Conservation (phyloP, 1,139 yeast species). For the Lodderomyces theae region DNA sequence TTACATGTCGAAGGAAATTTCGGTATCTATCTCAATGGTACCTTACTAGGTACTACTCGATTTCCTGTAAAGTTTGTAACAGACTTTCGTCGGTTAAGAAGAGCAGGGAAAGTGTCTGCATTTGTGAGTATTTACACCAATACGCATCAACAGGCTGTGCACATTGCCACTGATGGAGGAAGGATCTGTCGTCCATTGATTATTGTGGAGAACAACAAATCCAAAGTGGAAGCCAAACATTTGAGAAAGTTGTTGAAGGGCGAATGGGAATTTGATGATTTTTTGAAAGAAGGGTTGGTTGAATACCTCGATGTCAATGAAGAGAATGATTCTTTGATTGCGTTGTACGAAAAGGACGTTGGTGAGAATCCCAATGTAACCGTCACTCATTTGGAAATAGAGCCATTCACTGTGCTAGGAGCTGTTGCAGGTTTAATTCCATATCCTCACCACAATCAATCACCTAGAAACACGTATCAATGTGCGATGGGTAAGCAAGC, state of each 20-base stretch:
- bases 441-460: conserved; percentile 98
- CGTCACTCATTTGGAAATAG: conserved; percentile 91
- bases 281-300: conserved; percentile 78
- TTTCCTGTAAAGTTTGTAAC: conserved; percentile 79
- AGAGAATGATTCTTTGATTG: conserved; percentile 93
- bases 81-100: conserved; percentile 74
- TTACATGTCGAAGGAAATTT: conserved; percentile 73
- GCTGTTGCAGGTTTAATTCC: conserved; percentile 99
- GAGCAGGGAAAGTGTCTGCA: conserved; percentile 83
- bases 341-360: conserved; percentile 69
- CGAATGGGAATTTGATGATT: conserved; percentile 83
- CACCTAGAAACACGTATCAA: conserved; percentile 97
- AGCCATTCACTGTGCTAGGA: conserved; percentile 93
- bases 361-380: conserved; percentile 26
- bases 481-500: conserved; percentile 99
- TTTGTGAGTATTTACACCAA: conserved; percentile 90
- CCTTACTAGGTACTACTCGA: conserved; percentile 84
- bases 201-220: conserved; percentile 66
- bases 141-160: conserved; percentile 87
- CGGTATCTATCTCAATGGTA: conserved; percentile 91
- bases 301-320: conserved; percentile 97
- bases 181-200: conserved; percentile 96
- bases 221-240: conserved; percentile 74
- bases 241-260: conserved; percentile 61
- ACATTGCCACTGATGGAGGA: conserved; percentile 98